Evolutionary conservation across 495 filamentous ascomycete genomes (phyloP).

Genomic region (Collariella sp.): DNA sequence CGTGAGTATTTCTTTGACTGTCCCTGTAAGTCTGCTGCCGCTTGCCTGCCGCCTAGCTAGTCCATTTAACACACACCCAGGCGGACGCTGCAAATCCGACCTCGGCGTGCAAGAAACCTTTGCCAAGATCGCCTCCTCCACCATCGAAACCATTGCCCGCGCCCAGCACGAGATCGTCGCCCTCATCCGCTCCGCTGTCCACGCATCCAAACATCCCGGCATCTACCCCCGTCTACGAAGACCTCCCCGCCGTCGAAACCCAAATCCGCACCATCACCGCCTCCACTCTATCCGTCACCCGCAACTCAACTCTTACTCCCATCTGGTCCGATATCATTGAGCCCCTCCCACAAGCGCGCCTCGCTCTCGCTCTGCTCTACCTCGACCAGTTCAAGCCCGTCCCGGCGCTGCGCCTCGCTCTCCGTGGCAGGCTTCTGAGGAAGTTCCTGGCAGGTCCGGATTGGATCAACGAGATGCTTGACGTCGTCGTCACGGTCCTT

Average conservation of each 20-base stretch:
- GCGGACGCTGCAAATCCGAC: slow-evolving; percentile 19
- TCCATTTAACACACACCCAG: slow-evolving; percentile 4
- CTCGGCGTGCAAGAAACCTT: neutral
- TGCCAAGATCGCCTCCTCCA: neutral
- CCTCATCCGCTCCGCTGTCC: slow-evolving; percentile 8
- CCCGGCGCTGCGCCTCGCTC: slow-evolving; percentile 12
- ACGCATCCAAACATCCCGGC: slow-evolving; percentile 10
- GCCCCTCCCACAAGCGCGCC: slow-evolving; percentile 15
- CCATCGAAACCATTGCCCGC: neutral
- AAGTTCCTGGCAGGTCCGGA: neutral
- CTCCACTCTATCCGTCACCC: too few species aligned
- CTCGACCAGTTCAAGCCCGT: slow-evolving; percentile 7
- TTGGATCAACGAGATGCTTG: slow-evolving; percentile 20
- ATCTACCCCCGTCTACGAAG: slow-evolving; percentile 10
- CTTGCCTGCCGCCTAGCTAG: neutral
- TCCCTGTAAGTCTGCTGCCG: slow-evolving; percentile 43
- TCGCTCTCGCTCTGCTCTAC: slow-evolving; percentile 14
- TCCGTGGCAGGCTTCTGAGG: slow-evolving; percentile 15
- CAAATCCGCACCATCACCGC: slow-evolving; percentile 8
- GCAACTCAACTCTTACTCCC: too few species aligned
- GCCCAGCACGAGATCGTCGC: slow-evolving; percentile 7
- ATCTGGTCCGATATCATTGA: slow-evolving; percentile 21
- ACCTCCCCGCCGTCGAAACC: slow-evolving; percentile 10
- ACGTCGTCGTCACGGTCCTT: slow-evolving; percentile 9
- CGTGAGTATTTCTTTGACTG: slow-evolving; percentile 60